Base-by-base conservation (phyloP, 768 basidiomycete genomes). In the Mycena kentingensis region DNA sequence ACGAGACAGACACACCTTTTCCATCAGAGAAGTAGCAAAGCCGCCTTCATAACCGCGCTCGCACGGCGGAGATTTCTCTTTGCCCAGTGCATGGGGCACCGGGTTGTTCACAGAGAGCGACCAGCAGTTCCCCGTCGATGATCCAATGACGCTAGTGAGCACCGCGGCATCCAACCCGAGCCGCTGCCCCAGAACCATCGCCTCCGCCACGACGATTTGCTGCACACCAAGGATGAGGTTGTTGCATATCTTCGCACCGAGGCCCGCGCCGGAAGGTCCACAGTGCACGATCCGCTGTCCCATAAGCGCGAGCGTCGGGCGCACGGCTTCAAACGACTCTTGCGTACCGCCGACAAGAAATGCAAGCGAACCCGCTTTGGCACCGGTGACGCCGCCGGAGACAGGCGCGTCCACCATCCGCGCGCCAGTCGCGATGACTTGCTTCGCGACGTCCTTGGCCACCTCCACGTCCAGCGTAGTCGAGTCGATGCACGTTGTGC, bases 381-480 rank as follows among this genome's bases (percentile, higher is more conserved):
- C 95, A 26, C 93, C 95, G 13, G 87, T 75, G 10, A 93, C 90
- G 28, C 93, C 94, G 50, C 95, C 95, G 42, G 92, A 94, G 1
- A 98, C 94, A 3, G 95, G 95, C 5, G 95, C 93, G 65, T 98
- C 95, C 19, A 97, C 77, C 83, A 97, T 93, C 34, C 70, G 70
- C 6, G 85, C 90, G 22, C 88, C 85, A 24, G 76, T 70, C 13
- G 63, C 51, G 10, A 70, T 73, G 1, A 90, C 80, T 21, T 77
- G 70, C 10, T 65, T 53, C 0, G 92, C 81, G 11, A 95, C 83
- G 26, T 77, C 68, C 35, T 82, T 82, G 0, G 93, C 86, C 8
- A 88, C 82, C 6, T 74, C 74, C 5, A 94, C 87, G 60, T 96
- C 93, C 32, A 95, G 75, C 0, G 95, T 96, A 8, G 95, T 98